These are phyloP conservation scores for Aspergillus nidulans DNA, from an alignment of 495 filamentous ascomycete genomes.

Conservation along the genomic window DNA sequence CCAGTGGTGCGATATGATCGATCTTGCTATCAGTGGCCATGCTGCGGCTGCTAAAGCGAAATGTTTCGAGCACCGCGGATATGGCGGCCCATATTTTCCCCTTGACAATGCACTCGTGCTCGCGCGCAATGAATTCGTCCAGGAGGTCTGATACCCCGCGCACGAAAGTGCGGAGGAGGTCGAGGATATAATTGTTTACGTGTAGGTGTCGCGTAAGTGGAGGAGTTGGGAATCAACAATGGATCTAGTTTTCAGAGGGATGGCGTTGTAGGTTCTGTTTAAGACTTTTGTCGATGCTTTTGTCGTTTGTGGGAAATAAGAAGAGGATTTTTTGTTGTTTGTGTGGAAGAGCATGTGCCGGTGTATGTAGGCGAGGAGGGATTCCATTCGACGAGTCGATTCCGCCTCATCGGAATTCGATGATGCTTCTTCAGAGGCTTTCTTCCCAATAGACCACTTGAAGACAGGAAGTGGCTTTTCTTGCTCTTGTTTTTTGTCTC, in stretches of 20 bases:
- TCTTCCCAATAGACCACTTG: constrained; percentile 2
- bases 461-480: too few relatives aligned
- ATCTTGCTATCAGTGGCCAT: too few relatives aligned
- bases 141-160: background rate
- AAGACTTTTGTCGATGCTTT: background rate
- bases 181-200: background rate
- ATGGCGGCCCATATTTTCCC: constrained; percentile 11
- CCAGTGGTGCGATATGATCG: too few relatives aligned
- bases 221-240: background rate
- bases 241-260: background rate
- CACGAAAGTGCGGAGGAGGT: constrained; percentile 1
- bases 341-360: constrained; percentile 5
- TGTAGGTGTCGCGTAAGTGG: background rate
- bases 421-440: background rate
- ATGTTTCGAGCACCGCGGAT: background rate
- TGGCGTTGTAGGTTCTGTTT: background rate
- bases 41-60: background rate
- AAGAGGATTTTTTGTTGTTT: too few relatives aligned
- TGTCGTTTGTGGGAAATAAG: too few relatives aligned
- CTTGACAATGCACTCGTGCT: constrained; percentile 10
- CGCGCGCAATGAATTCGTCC: background rate
- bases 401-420: background rate
- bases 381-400: background rate
- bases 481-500: too few relatives aligned
- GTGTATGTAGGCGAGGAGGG: constrained; percentile 5